These are phyloP conservation scores for Penicillium rolfsii DNA, from an alignment of 2,329 filamentous ascomycete genomes.

Conservation along the genomic window DNA sequence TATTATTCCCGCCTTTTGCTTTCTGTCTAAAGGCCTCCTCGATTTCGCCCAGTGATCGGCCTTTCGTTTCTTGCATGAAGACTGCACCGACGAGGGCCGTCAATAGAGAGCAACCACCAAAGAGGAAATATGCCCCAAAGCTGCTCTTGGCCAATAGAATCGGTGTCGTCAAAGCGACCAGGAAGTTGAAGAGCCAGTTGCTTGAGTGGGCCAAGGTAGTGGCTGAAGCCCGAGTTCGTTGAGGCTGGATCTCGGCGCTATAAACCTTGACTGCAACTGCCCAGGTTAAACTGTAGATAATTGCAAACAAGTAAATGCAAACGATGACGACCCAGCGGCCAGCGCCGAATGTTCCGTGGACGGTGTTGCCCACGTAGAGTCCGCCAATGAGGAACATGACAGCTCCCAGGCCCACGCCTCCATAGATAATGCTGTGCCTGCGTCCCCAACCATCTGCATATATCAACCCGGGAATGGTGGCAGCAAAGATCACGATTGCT, in stretches of 20 bases:
- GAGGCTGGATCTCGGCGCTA: constrained; percentile 61
- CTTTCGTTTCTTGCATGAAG: constrained; percentile 58
- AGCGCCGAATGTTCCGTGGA: constrained; percentile 33
- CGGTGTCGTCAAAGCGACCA: constrained; percentile 52
- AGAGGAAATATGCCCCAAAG: constrained; percentile 53
- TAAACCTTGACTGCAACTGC: constrained; percentile 61
- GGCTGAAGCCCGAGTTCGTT: constrained; percentile 58
- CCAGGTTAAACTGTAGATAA: constrained; percentile 50
- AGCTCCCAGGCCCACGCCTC: constrained; percentile 55
- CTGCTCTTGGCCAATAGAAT: constrained; percentile 49
- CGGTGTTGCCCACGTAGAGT: constrained; percentile 38
- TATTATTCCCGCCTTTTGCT: not conserved
- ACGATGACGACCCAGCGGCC: constrained; percentile 36
- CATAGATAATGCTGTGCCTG: constrained; percentile 57
- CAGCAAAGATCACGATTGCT: constrained; percentile 60
- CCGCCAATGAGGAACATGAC: constrained; percentile 19
- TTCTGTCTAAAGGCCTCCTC: constrained; percentile 50
- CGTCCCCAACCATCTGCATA: constrained; percentile 63
- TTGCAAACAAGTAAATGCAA: constrained; percentile 30
- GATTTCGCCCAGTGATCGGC: constrained; percentile 54
- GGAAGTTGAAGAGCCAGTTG: constrained; percentile 54
- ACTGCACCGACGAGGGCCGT: constrained; percentile 46
- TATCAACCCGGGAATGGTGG: constrained; percentile 60
- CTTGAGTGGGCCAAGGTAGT: constrained; percentile 57
- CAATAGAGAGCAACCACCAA: constrained; percentile 46